Percentiles rank a stretch among this genome's conserved stretches.
These are phyloP conservation scores for Hypomyces perniciosus DNA, from an alignment of 2,329 filamentous ascomycete species.

Conservation along the genomic window DNA sequence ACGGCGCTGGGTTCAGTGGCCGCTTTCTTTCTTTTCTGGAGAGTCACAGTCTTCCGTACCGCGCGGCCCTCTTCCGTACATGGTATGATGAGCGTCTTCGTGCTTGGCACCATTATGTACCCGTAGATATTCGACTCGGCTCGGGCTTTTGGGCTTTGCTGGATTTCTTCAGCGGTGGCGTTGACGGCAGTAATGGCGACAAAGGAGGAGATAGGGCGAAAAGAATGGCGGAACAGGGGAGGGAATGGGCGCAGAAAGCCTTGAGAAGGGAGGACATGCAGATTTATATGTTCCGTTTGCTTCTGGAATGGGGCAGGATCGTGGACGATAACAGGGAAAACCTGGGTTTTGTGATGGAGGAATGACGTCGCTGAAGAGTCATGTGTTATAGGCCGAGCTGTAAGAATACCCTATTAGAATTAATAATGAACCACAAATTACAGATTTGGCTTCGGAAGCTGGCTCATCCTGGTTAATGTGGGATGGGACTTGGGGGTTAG, in stretches of 20 bases:
- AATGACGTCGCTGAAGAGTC: neutral
- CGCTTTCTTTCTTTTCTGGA: conserved; percentile 62
- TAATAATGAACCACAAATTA: too few species aligned
- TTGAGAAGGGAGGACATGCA: conserved; percentile 66
- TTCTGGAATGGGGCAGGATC: conserved; percentile 64
- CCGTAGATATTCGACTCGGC: conserved; percentile 44
- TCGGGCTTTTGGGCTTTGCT: conserved; percentile 57
- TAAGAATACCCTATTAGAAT: too few species aligned
- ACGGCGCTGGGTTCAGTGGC: conserved; percentile 61
- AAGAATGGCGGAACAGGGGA: conserved; percentile 30
- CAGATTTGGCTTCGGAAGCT: too few species aligned
- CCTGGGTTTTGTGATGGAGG: conserved; percentile 21
- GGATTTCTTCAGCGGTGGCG: conserved; percentile 15
- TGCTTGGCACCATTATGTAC: conserved; percentile 59
- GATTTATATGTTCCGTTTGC: conserved; percentile 64
- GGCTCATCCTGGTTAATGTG: too few species aligned
- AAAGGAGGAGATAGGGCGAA: conserved; percentile 15
- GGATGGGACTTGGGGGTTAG: too few species aligned
- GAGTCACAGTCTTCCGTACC: conserved; percentile 60
- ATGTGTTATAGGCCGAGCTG: neutral
- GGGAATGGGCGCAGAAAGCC: conserved; percentile 50
- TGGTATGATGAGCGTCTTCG: conserved; percentile 59
- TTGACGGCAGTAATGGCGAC: neutral
- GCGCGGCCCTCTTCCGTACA: conserved; percentile 53
- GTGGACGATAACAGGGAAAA: conserved; percentile 48